A percentile compares a stretch with the other conserved stretches of the same genome.
Evolutionary conservation across 2,329 filamentous ascomycete genomes (phyloP).

Genomic region (Alternaria arbusti): DNA sequence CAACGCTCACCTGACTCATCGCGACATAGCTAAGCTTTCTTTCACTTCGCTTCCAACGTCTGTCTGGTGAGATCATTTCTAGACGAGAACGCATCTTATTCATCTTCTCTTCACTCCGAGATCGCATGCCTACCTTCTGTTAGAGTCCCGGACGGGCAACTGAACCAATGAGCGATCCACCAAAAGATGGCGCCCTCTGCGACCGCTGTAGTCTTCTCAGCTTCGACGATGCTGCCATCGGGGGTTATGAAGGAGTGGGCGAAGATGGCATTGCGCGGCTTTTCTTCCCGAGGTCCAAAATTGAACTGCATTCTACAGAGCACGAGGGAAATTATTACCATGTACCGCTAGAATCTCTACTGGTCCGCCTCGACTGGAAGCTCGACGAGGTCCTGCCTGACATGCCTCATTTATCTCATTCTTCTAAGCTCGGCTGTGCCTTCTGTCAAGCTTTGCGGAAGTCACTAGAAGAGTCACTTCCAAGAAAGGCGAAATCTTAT

Average conservation of each 20-base stretch:
- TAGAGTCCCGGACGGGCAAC: too few species aligned
- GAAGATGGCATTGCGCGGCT: not conserved
- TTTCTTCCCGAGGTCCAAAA: not conserved
- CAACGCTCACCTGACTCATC: not conserved
- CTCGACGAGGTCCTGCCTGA: not conserved
- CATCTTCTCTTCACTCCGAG: rapidly evolving
- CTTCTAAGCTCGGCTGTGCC: not conserved
- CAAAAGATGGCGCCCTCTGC: too few species aligned
- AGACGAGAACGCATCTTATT: rapidly evolving
- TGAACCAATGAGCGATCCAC: not conserved
- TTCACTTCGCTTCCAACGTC: too few species aligned
- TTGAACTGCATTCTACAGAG: too few species aligned
- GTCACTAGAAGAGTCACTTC: not conserved
- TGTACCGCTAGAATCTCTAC: too few species aligned
- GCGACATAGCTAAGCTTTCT: too few species aligned
- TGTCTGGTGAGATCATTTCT: not conserved
- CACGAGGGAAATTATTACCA: too few species aligned
- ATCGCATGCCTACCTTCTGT: not conserved
- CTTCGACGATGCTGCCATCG: not conserved
- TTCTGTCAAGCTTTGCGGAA: not conserved
- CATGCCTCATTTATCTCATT: not conserved
- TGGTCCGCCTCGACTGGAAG: not conserved
- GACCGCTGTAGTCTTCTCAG: not conserved
- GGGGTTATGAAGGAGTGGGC: rapidly evolving
- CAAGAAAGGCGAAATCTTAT: not conserved